Base-by-base conservation (phyloP, 2,329 filamentous ascomycete genomes). In the Fusarium pseudonygamai region DNA sequence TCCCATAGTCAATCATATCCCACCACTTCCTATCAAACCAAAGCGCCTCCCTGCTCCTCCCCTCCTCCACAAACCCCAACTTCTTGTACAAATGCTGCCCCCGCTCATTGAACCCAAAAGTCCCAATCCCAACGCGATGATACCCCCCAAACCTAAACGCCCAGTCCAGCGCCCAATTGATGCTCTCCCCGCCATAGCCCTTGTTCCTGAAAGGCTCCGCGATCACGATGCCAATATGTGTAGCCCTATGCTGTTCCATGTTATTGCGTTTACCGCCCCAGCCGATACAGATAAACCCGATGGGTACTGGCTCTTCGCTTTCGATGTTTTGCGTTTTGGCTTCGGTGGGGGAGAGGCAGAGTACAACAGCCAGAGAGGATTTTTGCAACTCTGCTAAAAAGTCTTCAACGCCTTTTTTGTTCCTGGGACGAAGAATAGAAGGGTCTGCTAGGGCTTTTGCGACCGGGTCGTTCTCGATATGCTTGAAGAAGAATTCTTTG, bases 81-180 rank as follows among this genome's bases (percentile, higher is more conserved):
- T 79, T 79, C 72, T 83, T 77, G 69, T 87, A 87, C 74, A 88
- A 59, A 24, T 80, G 77, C 15, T 80, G 50, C 1, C 84, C 86
- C 1, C 84, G 80, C 39, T 78, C 75, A 53, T 87, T 88, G 59
- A 81, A 87, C 14, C 74, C 81, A 39, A 84, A 81, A 1, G 81
- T 81, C 7, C 75, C 72, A 12, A 88, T 80, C 16, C 73, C 77
- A 24, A 88, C 82, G 9, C 83, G 78, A 68, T 88, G 86, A 76
- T 86, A 73, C 1, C 83, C 83, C 2, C 80, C 84, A n/a, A 78
- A 78, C 11, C 75, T 71, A 69, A 88, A 88, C 0, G 83, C 83
- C 82, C 85, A 87, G 30, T 84, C 80, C 7, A 87, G 70, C 1
- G 77, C 82, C 85, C 85, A 88, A 32, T 79, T 78, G 49, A 88